Conservation (phyloP, 2,329 filamentous ascomycete species). For the Exophiala sideris region DNA sequence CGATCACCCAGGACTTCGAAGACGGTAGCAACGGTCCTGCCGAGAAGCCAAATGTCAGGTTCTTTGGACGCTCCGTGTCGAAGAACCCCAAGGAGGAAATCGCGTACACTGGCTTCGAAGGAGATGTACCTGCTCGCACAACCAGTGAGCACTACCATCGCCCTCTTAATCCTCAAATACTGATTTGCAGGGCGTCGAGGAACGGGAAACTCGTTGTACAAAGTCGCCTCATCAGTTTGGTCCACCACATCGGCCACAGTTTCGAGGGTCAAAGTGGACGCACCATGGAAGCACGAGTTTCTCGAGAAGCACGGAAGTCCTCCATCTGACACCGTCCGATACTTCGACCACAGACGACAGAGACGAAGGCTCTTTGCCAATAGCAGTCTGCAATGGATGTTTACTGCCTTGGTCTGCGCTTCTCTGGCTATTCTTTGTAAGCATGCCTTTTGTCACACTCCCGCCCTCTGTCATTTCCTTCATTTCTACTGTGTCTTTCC, state of each 20-base stretch:
- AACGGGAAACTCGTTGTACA: constrained; percentile 16
- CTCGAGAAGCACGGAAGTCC: constrained; percentile 16
- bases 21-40: neutral
- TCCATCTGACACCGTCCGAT: constrained; percentile 14
- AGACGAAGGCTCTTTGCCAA: constrained; percentile 17
- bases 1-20: too few relatives aligned
- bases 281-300: constrained; percentile 21
- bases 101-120: constrained; percentile 5
- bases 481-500: too few relatives aligned
- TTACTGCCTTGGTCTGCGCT: constrained; percentile 21
- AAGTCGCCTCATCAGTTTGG: constrained; percentile 12
- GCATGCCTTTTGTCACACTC: too few relatives aligned
- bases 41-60: neutral
- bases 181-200: constrained; percentile 6
- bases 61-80: neutral
- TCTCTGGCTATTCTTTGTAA: constrained; percentile 2
- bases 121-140: neutral
- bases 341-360: constrained; percentile 20
- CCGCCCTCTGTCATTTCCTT: too few relatives aligned
- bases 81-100: neutral
- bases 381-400: constrained; percentile 17
- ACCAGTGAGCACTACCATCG: constrained; percentile 3
- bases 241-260: constrained; percentile 2
- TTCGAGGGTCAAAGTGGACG: constrained; percentile 18
- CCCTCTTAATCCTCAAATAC: neutral